A percentile compares a stretch with the other conserved stretches of the same genome.
Conservation (phyloP, 805 yeast genomes). For the Lipomyces kockii region DNA sequence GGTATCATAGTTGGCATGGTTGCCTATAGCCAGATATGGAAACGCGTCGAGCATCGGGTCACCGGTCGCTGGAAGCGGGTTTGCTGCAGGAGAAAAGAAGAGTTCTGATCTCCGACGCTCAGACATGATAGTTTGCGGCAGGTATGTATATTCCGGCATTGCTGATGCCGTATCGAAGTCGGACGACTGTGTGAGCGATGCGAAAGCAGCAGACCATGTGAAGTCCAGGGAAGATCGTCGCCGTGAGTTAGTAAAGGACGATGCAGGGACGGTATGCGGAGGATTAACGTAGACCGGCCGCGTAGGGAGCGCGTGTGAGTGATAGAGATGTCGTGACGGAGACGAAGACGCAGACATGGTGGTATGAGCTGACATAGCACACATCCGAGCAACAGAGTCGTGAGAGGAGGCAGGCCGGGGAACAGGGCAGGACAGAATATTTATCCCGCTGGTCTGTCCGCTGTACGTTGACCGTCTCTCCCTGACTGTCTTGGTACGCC, state of each 20-base stretch:
- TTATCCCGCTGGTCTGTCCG: neutral
- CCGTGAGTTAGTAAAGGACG: conserved; percentile 2
- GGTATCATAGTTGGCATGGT: neutral
- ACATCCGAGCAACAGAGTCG: neutral
- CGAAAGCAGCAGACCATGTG: conserved; percentile 32
- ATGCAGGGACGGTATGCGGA: conserved; percentile 1
- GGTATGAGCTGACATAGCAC: neutral
- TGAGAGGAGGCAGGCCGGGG: neutral
- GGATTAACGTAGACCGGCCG: neutral
- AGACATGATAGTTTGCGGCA: conserved; percentile 7
- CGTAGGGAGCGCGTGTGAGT: neutral
- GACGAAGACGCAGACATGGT: neutral
- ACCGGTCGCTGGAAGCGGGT: neutral
- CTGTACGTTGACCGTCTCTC: neutral
- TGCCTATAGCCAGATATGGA: conserved; percentile 3
- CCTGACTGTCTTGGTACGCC: neutral
- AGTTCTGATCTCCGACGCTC: conserved; percentile 22
- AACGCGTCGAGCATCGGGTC: conserved; percentile 8
- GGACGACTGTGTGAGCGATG: conserved; percentile 11
- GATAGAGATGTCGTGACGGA: neutral
- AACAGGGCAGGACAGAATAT: neutral
- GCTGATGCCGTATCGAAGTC: conserved; percentile 2
- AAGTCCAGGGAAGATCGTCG: conserved; percentile 25
- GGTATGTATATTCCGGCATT: conserved; percentile 11
- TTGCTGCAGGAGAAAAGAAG: neutral